Base-by-base conservation (phyloP, 2,329 filamentous ascomycete genomes). In the Verticillium tricorpus region DNA sequence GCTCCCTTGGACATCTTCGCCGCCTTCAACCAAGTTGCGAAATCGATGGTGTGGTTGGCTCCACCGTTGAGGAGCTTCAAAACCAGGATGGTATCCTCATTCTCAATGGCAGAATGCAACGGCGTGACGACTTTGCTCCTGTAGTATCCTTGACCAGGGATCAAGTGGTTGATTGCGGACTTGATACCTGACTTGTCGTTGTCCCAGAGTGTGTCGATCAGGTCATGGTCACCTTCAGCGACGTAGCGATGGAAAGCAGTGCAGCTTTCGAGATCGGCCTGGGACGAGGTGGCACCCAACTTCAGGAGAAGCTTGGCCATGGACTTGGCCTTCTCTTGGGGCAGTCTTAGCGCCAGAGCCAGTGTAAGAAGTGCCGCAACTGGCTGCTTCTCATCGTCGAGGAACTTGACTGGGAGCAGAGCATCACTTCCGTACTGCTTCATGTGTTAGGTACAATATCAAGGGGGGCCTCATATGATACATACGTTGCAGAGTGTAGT, bases 381-480 rank as follows among this genome's bases (percentile, higher is more conserved):
- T 2, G 84, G 81, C 3, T 76, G 76, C 57, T 80, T 81, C 61
- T 82, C 68, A 1, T 76, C 73, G 61, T 81, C 73, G 11, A 83
- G 69, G 31, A 89, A 80, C 73, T 93, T 93, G 70, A 95, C 80
- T 0, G 92, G 91, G 25, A 92, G 78, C 17, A 93, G 78, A 1
- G 89, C 82, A 72, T 96, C 91, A 5, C 91, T 91, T 8, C 91
- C 92, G 69, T 91, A 95, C 64, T 88, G 78, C 62, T 77, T 69
- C 1, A 57, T 5, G 35, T n/a, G 55, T 65, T 61, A 70, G 62
- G 9, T 28, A 15, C 17, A 35, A 59, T 35, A 62, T 22, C 8
- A 19, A 40, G 6, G 19, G 25, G 34, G 14, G 5, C 6, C n/a
- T 9, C 19, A 19, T 35, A 2, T 11, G 14, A 15, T 55, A 69